These are phyloP conservation scores for Citrus medica DNA, from an alignment of 345 rosid genomes.

Conservation along the genomic window DNA sequence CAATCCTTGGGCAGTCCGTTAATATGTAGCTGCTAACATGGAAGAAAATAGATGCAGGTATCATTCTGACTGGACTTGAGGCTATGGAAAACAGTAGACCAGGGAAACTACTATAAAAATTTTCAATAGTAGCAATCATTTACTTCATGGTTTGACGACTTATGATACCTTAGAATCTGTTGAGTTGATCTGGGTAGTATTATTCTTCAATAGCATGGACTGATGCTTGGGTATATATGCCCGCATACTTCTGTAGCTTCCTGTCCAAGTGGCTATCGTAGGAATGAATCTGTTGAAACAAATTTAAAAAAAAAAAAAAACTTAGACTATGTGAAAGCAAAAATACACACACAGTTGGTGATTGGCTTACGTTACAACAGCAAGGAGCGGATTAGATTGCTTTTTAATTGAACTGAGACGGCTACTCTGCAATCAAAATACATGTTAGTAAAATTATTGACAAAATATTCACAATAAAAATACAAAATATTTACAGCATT, in stretches of 20 bases:
- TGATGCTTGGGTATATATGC: constrained; percentile 74
- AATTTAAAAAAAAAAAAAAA: not conserved
- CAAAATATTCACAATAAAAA: not conserved
- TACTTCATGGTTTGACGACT: not conserved
- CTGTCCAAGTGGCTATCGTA: constrained; percentile 80
- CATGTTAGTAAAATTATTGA: constrained; percentile 2
- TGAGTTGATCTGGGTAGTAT: constrained; percentile 44
- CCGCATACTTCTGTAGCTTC: constrained; percentile 72
- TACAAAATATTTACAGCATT: not conserved
- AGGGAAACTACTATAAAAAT: not conserved
- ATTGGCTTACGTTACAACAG: constrained; percentile 61
- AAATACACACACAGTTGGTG: not conserved
- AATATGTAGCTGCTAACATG: constrained; percentile 53
- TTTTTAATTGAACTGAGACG: constrained; percentile 36
- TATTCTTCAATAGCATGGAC: constrained; percentile 63
- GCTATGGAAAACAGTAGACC: not conserved
- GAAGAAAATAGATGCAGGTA: not conserved
- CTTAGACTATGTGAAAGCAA: not conserved
- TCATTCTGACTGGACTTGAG: not conserved
- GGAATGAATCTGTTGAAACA: constrained; percentile 60
- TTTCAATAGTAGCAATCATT: not conserved
- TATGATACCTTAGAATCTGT: not conserved
- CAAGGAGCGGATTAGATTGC: constrained; percentile 55
- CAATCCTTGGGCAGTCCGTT: constrained; percentile 63
- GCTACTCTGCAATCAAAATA: constrained; percentile 40